Base-by-base conservation (phyloP, 2,329 filamentous ascomycete species). In the Aspergillus melleus region DNA sequence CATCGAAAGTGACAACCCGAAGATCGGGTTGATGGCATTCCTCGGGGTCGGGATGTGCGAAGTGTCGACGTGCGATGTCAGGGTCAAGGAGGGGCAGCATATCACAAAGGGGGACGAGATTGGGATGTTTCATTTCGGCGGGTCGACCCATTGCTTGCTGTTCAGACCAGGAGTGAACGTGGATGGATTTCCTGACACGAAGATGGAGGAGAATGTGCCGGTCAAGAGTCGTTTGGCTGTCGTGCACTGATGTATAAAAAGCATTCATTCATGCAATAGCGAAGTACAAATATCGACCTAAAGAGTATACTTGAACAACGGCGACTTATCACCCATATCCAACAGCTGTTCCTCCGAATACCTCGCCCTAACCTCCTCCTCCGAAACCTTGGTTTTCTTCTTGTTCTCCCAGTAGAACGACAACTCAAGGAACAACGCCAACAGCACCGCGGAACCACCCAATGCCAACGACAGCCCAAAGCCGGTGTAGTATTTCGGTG, bases 71-170 rank as follows among this genome's bases (percentile, higher is more conserved):
- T 91, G 89, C 68, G 88, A 91, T 54, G 86, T 90, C 52, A 89
- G 85, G 0, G 88, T 90, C 11, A 81, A 81, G 66, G 84, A 87
- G 68, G 89, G 88, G 0, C 82, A 91, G 70, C 80, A 82, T 55
- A 70, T 92, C 16, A 79, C 79, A 55, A 92, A 91, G 79, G 90
- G 90, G 1, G 84, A 91, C 4, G 78, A 91, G 76, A 79, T 87
- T 44, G 90, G 90, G 47, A 91, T 91, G 88, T 92, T 92, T 74
- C 90, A 92, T 70, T 92, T 88, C 70, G 90, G 90, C n/a, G 90
- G 90, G 0, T 88, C 84, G 6, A 86, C 86, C 1, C 86, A 90
- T 70, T 90, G 87, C 66, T 69, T 92, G 65, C 69, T 92, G 2
- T 91, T 92, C 76, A 59, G 68, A 5, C 70, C 70, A 57, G 70